phyloP scores from a whole-genome alignment of 495 filamentous ascomycete genomes.

The Trypethelium eluteriae region DNA sequence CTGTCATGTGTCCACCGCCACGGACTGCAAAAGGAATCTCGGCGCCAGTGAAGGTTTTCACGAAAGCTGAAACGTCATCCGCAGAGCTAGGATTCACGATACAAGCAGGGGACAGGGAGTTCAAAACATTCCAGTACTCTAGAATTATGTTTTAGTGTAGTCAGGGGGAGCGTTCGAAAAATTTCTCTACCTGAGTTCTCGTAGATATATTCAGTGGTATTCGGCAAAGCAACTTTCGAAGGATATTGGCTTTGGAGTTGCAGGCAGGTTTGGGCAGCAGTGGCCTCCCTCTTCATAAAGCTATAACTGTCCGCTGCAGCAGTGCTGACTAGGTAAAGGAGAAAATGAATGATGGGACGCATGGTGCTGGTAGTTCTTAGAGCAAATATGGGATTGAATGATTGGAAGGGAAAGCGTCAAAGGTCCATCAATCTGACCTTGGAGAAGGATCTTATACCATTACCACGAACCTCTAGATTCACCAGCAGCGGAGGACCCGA shows the following conservation, averaged over 20 bases:
- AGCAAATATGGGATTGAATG: neutral
- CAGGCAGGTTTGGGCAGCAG: neutral
- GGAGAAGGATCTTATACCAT: no score
- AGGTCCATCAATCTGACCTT: neutral
- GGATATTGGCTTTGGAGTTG: neutral
- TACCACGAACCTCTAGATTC: no score
- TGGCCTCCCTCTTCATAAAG: neutral
- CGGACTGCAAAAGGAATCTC: slow-evolving; percentile 1
- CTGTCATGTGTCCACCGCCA: slow-evolving; percentile 1
- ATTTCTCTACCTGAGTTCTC: neutral
- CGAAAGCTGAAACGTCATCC: neutral
- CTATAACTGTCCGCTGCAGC: neutral
- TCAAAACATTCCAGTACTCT: slow-evolving; percentile 5
- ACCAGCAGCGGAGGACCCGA: no score
- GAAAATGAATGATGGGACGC: neutral
- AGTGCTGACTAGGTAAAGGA: neutral
- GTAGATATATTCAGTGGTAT: slow-evolving; percentile 1
- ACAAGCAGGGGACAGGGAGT: neutral
- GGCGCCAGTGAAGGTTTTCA: slow-evolving; percentile 1
- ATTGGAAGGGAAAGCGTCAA: neutral
- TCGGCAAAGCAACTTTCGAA: neutral
- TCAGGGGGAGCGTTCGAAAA: neutral
- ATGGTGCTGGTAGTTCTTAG: neutral
- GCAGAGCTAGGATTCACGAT: neutral
- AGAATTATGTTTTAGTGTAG: neutral